These are phyloP conservation scores for Neofusicoccum sp. DNA, from an alignment of 2,329 filamentous ascomycete species.

Conservation along the genomic window DNA sequence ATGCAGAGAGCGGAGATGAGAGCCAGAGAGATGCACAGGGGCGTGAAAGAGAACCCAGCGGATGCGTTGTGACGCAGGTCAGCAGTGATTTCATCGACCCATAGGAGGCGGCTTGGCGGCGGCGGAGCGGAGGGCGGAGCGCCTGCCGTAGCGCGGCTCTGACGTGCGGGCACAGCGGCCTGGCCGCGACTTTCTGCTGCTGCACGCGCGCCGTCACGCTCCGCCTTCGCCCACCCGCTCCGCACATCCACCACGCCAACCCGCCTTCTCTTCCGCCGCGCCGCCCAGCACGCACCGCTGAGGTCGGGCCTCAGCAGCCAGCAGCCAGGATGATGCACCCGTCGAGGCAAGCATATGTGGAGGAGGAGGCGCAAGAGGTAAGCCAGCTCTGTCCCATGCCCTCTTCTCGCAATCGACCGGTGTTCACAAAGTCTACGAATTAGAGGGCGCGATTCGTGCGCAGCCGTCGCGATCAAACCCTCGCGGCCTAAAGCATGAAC, in stretches of 20 bases:
- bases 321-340: slow-evolving; percentile 65
- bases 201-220: background rate
- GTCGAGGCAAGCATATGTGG: slow-evolving; percentile 87
- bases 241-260: background rate
- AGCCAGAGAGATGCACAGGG: background rate
- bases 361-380: slow-evolving; percentile 73
- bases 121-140: slow-evolving; percentile 4
- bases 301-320: background rate
- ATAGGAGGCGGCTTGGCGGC: background rate
- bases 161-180: background rate
- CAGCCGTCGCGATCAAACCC: slow-evolving; percentile 7
- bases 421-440: slow-evolving; percentile 20
- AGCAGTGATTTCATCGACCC: background rate
- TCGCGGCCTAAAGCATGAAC: slow-evolving; percentile 1
- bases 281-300: background rate
- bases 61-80: background rate
- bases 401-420: slow-evolving; percentile 28
- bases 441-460: slow-evolving; percentile 15
- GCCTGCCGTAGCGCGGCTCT: background rate
- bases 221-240: background rate
- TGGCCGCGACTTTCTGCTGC: background rate
- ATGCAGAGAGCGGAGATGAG: background rate
- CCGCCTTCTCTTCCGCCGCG: background rate
- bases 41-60: background rate
- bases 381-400: slow-evolving; percentile 37